Evolutionary conservation across 257 asterid genomes (phyloP).

Genomic region (Ilex aquifolium): DNA sequence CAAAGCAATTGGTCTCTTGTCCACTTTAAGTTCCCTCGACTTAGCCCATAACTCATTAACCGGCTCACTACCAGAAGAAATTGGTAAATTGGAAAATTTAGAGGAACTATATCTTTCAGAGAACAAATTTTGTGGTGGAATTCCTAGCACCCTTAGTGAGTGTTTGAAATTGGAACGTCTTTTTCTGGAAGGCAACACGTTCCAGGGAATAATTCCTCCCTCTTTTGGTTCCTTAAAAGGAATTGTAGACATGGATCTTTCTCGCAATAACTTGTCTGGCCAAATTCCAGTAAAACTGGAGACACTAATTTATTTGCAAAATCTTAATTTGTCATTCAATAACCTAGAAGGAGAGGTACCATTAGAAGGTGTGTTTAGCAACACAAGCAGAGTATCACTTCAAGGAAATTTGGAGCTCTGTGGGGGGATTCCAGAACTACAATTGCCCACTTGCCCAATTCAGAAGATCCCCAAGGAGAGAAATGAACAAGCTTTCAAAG

Average conservation of each 20-base stretch:
- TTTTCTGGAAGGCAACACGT: background rate
- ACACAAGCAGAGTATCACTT: no score
- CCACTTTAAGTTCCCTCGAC: no score
- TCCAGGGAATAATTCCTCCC: background rate
- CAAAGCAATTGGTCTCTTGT: no score
- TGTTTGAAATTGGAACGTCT: conserved; percentile 10
- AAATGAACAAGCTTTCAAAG: no score
- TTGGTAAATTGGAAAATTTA: conserved; percentile 14
- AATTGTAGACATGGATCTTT: conserved; percentile 15
- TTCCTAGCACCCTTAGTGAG: conserved; percentile 11
- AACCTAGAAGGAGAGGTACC: no score
- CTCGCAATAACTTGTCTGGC: conserved; percentile 17
- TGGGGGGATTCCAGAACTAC: no score
- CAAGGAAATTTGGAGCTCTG: no score
- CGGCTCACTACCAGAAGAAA: conserved; percentile 5
- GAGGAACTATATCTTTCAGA: conserved; percentile 8
- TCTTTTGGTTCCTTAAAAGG: conserved; percentile 11
- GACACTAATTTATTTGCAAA: no score
- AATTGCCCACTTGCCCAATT: no score
- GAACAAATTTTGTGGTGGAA: conserved; percentile 13
- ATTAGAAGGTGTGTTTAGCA: no score
- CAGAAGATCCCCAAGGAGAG: no score
- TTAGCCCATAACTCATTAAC: conserved; percentile 15
- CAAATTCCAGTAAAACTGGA: conserved; percentile 6
- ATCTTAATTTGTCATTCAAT: no score